Evolutionary conservation across 495 filamentous ascomycete species (phyloP).

Genomic region (Lophiostoma macrostomum): DNA sequence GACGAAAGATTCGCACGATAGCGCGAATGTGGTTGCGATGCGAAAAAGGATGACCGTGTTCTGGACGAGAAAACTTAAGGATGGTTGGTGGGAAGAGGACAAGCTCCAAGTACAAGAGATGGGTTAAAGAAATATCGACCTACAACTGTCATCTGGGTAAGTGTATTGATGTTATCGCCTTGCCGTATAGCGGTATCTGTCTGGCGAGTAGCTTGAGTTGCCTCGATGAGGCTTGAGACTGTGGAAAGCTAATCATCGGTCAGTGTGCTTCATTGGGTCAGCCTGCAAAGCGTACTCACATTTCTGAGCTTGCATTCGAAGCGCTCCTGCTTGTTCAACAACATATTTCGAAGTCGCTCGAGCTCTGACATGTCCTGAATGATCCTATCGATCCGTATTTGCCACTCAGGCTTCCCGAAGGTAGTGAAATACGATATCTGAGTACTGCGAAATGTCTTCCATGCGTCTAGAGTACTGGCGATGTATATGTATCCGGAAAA

Average conservation of each 20-base stretch:
- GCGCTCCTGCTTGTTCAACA: not conserved
- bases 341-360: not conserved
- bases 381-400: conserved; percentile 3
- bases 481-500: not conserved
- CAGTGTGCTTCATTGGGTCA: not conserved
- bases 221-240: conserved; percentile 7
- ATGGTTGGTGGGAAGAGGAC: not conserved
- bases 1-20: too few relatives aligned
- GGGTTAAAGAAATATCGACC: not conserved
- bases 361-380: conserved; percentile 2
- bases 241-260: conserved; percentile 1
- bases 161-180: conserved; percentile 3
- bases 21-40: too few relatives aligned
- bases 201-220: not conserved
- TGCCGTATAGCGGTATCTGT: conserved; percentile 1
- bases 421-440: conserved; percentile 5
- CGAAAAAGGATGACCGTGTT: too few relatives aligned
- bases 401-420: conserved; percentile 2
- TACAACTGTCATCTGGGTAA: conserved; percentile 20
- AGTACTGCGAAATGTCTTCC: conserved; percentile 2
- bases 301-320: conserved; percentile 1
- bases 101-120: not conserved
- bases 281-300: not conserved
- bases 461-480: not conserved
- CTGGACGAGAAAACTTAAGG: not conserved